Conservation (phyloP, 2,329 filamentous ascomycete genomes). For the Neodidymelliopsis sp. region DNA sequence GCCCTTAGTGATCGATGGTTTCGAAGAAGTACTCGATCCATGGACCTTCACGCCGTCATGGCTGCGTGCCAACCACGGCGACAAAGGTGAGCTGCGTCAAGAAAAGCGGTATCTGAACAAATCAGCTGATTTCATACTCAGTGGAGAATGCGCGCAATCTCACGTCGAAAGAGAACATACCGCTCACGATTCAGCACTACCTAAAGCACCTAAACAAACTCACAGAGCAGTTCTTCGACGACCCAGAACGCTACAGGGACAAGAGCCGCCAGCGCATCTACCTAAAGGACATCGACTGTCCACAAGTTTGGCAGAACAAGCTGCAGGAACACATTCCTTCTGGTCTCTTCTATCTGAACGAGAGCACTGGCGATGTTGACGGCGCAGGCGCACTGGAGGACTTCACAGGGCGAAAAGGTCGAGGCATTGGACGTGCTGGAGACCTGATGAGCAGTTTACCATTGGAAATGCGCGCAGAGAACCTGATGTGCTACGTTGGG, state of each 20-base stretch:
- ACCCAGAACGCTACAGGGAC: constrained; percentile 76
- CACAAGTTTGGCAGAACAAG: constrained; percentile 82
- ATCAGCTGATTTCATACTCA: constrained; percentile 50
- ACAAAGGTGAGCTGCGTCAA: constrained; percentile 68
- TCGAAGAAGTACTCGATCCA: constrained; percentile 76
- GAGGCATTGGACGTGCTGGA: constrained; percentile 74
- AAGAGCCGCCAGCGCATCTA: constrained; percentile 86
- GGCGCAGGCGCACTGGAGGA: constrained; percentile 64
- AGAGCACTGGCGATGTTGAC: constrained; percentile 68
- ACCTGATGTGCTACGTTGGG: constrained; percentile 97
- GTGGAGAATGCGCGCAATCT: constrained; percentile 88
- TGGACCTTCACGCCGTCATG: constrained; percentile 82
- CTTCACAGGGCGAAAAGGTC: constrained; percentile 57
- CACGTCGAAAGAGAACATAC: constrained; percentile 73
- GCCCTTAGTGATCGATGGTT: constrained; percentile 90
- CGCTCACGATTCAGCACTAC: constrained; percentile 89
- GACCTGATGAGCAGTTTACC: constrained; percentile 96
- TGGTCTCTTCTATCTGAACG: constrained; percentile 88
- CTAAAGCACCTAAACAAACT: constrained; percentile 85
- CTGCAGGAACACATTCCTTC: constrained; percentile 80
- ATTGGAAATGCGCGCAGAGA: constrained; percentile 86
- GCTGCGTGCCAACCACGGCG: constrained; percentile 79
- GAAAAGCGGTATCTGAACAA: constrained; percentile 26
- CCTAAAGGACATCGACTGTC: constrained; percentile 96
- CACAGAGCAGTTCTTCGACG: constrained; percentile 78